These are phyloP conservation scores for Paraglomus brasilianum DNA, from an alignment of 192 early-diverging fungal genomes.

Conservation along the genomic window DNA sequence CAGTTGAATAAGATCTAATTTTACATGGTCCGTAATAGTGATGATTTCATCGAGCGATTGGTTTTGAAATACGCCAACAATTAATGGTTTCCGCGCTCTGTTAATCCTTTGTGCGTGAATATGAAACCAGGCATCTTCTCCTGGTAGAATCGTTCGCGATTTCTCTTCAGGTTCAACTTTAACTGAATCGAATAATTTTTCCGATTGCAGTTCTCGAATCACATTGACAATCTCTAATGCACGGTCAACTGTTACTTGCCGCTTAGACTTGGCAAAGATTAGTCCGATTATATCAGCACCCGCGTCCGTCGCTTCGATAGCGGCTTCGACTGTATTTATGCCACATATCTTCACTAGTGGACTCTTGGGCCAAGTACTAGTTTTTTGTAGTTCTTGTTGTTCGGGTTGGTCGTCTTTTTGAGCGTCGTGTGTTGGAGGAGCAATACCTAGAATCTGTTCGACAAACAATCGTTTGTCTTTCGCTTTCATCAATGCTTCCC, in stretches of 20 bases:
- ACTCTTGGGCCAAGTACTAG: conserved; percentile 11
- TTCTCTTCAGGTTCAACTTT: conserved; percentile 19
- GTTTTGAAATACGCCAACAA: conserved; percentile 94
- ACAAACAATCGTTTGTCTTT: conserved; percentile 77
- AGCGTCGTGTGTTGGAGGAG: neutral
- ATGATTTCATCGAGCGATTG: conserved; percentile 78
- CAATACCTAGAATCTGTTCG: conserved; percentile 56
- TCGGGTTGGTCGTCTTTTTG: too few species aligned
- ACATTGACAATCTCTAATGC: conserved; percentile 75
- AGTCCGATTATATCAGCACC: conserved; percentile 93
- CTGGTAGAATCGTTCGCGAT: neutral
- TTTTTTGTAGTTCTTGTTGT: conserved; percentile 23
- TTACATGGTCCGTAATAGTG: conserved; percentile 54
- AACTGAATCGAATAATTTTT: conserved; percentile 23
- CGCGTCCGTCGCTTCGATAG: conserved; percentile 65
- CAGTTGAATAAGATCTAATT: conserved; percentile 91
- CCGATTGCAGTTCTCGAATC: conserved; percentile 49
- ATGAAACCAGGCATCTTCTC: conserved; percentile 44
- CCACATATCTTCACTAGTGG: conserved; percentile 93
- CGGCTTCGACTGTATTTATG: conserved; percentile 78
- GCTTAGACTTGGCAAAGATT: conserved; percentile 84
- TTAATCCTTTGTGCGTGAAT: conserved; percentile 46
- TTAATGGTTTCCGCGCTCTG: conserved; percentile 62
- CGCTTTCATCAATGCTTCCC: conserved; percentile 92
- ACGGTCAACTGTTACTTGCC: conserved; percentile 64